Base-by-base conservation (phyloP, 208 protist species). In the Sergeia podlipaevii region DNA sequence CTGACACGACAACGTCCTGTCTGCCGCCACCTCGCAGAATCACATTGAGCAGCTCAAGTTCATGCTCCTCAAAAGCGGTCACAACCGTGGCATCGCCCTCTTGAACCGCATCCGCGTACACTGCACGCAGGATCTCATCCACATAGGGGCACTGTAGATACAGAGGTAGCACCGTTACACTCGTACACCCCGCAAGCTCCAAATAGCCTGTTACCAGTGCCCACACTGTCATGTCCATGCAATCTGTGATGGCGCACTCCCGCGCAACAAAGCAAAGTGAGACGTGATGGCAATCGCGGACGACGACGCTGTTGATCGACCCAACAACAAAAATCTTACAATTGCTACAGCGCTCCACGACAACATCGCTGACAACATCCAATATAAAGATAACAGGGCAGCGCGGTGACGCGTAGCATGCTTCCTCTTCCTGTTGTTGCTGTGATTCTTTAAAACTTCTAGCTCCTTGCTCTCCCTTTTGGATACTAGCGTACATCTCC, bases 251-350 rank as follows among this genome's bases (percentile, higher is more conserved):
- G 3, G 79, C 49, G 11, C 46, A 46, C 55, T 89, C 77, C 13
- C 72, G 59, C 13, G 67, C 70, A 51, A 89, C 65, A 20, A 72
- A 10, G 42, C 87, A 71, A 10, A 91, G 41, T 13, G 51, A 47
- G 49, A 85, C 60, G 42, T 83, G 7, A 30, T 74, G 64, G 60
- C 86, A 94, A 21, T 75, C 43, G n/a, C 41, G 41, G 18, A 87
- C 46, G 26, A 67, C 58, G 15, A 90, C 48, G 28, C 43, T 77
- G 42, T 73, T 71, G 3, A 52, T 63, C 2, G 80, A 79, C 27
- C 80, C 86, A 3, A 69, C 44, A 4, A 94, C 66, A 50, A 80
- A 63, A 13, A 94, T 64, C 8, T 77, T 88, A 68, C 86, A 94
- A 42, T 68, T 29, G 29, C 73, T 77, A 58, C 86, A 94, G 44